Evolutionary conservation across 1,284 basidiomycete species (phyloP), one percentile per base, ranked within the genome.

Genomic region (Ganoderma multipileum): DNA sequence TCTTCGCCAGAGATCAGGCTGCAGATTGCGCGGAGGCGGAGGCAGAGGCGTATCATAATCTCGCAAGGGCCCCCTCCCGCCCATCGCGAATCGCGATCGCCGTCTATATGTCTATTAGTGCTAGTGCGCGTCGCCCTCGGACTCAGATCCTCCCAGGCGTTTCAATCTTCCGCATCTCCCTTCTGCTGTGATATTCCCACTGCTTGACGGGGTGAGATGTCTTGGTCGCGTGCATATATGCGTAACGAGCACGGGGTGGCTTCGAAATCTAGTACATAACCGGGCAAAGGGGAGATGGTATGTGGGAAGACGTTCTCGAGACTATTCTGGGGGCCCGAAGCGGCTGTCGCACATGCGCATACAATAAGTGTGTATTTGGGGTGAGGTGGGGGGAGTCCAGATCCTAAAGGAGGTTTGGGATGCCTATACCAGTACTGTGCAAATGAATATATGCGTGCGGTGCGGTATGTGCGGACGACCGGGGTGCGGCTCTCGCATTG

Each of bases 51-150:
- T 30, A 30, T 55, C 44, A 47, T 47, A 47, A 47, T 47, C 44
- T 47, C 44, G 44, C 44, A 47, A 47, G 5, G 8, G 44, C 52
- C 52, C 28, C 28, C 3, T 18, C 52, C 52, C 52, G 52, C 11
- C 18, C 52, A 55, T 55, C 52, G 47, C 47, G 47, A 50, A 55
- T 55, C 52, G 52, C 52, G 52, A 55, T 55, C 52, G 28, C 52
- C 52, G 52, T 30, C 28, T 54, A 42, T 42, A 28, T 28, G 52
- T 30, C 28, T 54, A 42, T 42, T 3, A 9, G 44, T 3, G 0
- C 47, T 26, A 12, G 23, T 50, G 47, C 47, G 47, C 47, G 23
- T 50, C 47, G 47, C n/a, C 20, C 8, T 44, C 41, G 9, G 4
- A 20, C 44, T 26, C 47, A 50, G 47, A 50, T 50, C 47, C 41